Conservation (phyloP, 1,284 basidiomycete species). For the Termitomyces sp. region DNA sequence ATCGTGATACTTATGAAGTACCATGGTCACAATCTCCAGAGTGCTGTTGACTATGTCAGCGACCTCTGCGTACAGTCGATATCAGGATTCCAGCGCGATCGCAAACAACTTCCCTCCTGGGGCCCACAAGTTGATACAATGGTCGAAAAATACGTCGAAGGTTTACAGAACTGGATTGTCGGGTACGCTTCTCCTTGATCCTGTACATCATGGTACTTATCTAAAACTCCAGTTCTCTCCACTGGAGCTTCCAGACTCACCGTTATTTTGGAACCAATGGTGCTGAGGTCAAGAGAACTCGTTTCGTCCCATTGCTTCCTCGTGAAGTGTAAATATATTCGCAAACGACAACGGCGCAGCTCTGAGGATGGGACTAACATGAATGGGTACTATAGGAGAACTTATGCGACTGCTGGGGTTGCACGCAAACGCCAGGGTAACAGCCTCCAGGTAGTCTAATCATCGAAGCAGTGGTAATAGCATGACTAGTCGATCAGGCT, state of each 20-base stretch:
- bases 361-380: neutral
- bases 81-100: neutral
- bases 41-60: neutral
- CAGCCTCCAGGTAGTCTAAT: neutral
- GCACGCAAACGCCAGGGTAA: neutral
- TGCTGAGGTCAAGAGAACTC: neutral
- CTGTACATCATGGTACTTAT: neutral
- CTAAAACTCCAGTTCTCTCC: neutral
- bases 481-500: neutral
- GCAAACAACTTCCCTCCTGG: neutral
- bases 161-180: neutral
- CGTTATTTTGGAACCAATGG: neutral
- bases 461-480: neutral
- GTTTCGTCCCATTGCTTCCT: neutral
- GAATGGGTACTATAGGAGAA: neutral
- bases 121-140: neutral
- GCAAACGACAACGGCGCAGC: neutral
- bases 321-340: neutral
- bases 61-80: neutral
- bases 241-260: neutral
- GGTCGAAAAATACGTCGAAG: neutral
- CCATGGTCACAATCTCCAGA: neutral
- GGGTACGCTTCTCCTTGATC: neutral
- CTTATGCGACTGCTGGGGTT: neutral
- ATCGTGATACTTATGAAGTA: neutral